A percentile compares a stretch with the other conserved stretches of the same genome.
Evolutionary conservation across 352 stramenopile genomes (phyloP).

Genomic region (Phytopythium kandeliae): DNA sequence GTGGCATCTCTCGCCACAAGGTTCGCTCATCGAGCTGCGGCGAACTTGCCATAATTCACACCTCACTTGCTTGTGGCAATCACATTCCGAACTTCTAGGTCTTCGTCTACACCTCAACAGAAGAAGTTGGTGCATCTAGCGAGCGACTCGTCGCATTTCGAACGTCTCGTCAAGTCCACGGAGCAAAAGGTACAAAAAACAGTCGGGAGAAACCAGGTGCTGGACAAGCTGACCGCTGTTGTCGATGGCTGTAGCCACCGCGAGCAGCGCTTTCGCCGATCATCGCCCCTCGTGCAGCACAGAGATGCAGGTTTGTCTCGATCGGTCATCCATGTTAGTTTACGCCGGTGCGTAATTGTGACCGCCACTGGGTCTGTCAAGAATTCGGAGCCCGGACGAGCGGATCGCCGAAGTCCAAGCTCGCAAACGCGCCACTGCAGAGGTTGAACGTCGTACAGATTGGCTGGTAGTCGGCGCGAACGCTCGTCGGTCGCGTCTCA

Average conservation of each 20-base stretch:
- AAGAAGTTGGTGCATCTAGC: not conserved
- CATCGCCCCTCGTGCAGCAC: conserved; percentile 7
- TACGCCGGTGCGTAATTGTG: not conserved
- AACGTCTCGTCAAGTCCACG: not conserved
- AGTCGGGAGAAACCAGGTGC: not conserved
- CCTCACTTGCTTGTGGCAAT: not conserved
- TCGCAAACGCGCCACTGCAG: conserved; percentile 13
- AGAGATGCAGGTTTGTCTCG: conserved; percentile 18
- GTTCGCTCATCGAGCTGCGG: not conserved
- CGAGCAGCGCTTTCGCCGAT: not conserved
- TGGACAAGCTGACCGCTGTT: not conserved
- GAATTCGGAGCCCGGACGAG: conserved; percentile 19
- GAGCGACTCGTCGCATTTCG: not conserved
- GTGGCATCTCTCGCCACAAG: not conserved
- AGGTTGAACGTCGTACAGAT: too few relatives aligned
- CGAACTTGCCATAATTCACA: too few relatives aligned
- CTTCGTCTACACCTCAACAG: not conserved
- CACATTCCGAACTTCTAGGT: not conserved
- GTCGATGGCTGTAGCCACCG: not conserved
- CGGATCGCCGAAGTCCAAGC: conserved; percentile 24
- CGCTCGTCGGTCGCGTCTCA: not conserved
- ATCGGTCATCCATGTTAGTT: not conserved
- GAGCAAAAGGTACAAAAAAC: not conserved
- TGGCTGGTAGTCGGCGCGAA: too few relatives aligned
- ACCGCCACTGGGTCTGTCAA: conserved; percentile 5